Conservation (phyloP, 2,329 filamentous ascomycete genomes). For the Xylariaceae sp. region DNA sequence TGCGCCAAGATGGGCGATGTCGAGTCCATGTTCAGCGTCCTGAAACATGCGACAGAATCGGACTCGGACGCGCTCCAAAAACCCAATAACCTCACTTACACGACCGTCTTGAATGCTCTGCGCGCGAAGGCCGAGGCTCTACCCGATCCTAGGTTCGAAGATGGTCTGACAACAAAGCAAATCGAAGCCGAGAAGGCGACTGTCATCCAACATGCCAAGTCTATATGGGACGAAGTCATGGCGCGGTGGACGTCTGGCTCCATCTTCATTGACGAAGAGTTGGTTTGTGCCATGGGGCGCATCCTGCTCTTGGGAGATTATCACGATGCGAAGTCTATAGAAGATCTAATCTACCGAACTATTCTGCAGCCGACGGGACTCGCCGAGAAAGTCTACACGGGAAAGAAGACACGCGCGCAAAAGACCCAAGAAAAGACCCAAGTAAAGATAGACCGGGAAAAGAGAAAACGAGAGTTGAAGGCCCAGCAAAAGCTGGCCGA, state of each 20-base stretch:
- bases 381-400: too few species aligned
- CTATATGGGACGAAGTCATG: conserved; percentile 76
- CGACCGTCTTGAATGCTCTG: conserved; percentile 75
- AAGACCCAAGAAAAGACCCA: too few species aligned
- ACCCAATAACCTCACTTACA: conserved; percentile 71
- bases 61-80: conserved; percentile 61
- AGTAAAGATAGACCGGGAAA: too few species aligned
- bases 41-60: conserved; percentile 35
- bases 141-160: too few species aligned
- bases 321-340: conserved; percentile 63
- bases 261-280: conserved; percentile 67
- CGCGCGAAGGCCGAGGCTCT: conserved; percentile 38
- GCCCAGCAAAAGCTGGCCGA: not conserved
- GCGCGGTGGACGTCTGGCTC: conserved; percentile 68
- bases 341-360: conserved; percentile 73
- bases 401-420: too few species aligned
- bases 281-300: conserved; percentile 77
- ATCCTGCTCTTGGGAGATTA: conserved; percentile 63
- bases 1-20: conserved; percentile 71
- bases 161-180: conserved; percentile 29
- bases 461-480: not conserved
- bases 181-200: conserved; percentile 35
- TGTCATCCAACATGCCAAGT: conserved; percentile 60
- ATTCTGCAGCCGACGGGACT: conserved; percentile 48
- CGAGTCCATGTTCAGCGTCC: conserved; percentile 73